A percentile compares a stretch with the other conserved stretches of the same genome.
These are phyloP conservation scores for Pseudopyrenochaeta lycopersici DNA, from an alignment of 2,329 filamentous ascomycete genomes.

Conservation along the genomic window DNA sequence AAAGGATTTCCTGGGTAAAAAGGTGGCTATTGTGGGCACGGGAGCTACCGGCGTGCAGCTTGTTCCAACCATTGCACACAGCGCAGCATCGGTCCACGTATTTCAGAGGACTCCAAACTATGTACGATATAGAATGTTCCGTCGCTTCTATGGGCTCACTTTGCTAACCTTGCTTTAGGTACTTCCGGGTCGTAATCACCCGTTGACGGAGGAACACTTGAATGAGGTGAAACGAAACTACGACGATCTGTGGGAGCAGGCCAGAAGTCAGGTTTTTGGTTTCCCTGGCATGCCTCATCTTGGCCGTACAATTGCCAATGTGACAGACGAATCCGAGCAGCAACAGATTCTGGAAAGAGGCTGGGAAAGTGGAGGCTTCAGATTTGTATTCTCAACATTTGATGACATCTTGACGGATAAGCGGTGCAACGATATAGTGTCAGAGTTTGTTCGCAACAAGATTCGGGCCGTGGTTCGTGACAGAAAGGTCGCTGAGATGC, in stretches of 20 bases:
- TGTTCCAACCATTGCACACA: conserved; percentile 9
- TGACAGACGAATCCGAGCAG: neutral
- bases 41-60: conserved; percentile 69
- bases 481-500: neutral
- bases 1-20: conserved; percentile 61
- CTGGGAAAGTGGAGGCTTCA: neutral
- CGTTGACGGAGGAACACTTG: too few relatives aligned
- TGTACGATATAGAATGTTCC: too few relatives aligned
- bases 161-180: too few relatives aligned
- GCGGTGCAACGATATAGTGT: neutral
- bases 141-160: too few relatives aligned
- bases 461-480: neutral
- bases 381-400: neutral
- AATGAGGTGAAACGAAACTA: too few relatives aligned
- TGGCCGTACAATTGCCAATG: conserved; percentile 2
- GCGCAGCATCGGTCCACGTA: conserved; percentile 52
- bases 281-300: too few relatives aligned
- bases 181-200: conserved; percentile 49
- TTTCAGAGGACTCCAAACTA: conserved; percentile 71
- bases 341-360: neutral
- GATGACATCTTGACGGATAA: neutral
- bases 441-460: neutral
- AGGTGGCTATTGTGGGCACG: conserved; percentile 67
- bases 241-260: too few relatives aligned
- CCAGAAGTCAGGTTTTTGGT: too few relatives aligned